Evolutionary conservation across 2,329 filamentous ascomycete species (phyloP), one percentile per base, ranked within the genome.

Genomic region (Verruconis gallopava): DNA sequence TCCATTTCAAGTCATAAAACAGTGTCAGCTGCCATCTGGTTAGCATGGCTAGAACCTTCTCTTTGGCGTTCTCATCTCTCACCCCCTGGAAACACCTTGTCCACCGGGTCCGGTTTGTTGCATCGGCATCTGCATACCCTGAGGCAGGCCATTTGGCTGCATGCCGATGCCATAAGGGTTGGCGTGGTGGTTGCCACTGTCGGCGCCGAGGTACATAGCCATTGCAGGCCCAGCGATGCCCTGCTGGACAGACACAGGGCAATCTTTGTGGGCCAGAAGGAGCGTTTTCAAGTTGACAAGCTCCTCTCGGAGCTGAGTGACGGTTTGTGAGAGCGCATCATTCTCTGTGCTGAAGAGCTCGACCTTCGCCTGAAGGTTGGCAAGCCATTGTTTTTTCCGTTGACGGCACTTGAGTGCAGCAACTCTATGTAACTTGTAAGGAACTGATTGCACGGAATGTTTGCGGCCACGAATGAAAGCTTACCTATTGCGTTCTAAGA

Each of bases 341-440:
- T 96, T 96, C 62, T 98, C 91, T 1, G 73, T 80, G 48, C 81
- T 88, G 56, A 86, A 96, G 50, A 93, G 72, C 60, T 98, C 91
- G 13, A 96, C 89, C 62, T 96, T 96, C 43, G 77, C 76, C 60
- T 98, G 91, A 1, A 98, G 72, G 51, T 94, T 96, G 21, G 84
- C 83, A 44, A 96, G 74, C 91, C 91, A 98, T 59, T 96, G 91
- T 72, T 98, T 98, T 72, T 98, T 98, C 15, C 91, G 77, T 61
- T 98, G 91, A 47, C 91, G 81, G 62, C 91, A 98, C 58, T 98
- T 98, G 46, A 98, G 70, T 3, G 91, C 91, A 48, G 91, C 91
- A 49, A 98, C 86, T 57, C 91, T 95, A 49, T 17, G 18, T 21
- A 4, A 21, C n/a, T n/a, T n/a, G n/a, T n/a, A n/a, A n/a, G n/a